Evolutionary conservation across 768 basidiomycete species (phyloP).

Genomic region (Calocybe indica): DNA sequence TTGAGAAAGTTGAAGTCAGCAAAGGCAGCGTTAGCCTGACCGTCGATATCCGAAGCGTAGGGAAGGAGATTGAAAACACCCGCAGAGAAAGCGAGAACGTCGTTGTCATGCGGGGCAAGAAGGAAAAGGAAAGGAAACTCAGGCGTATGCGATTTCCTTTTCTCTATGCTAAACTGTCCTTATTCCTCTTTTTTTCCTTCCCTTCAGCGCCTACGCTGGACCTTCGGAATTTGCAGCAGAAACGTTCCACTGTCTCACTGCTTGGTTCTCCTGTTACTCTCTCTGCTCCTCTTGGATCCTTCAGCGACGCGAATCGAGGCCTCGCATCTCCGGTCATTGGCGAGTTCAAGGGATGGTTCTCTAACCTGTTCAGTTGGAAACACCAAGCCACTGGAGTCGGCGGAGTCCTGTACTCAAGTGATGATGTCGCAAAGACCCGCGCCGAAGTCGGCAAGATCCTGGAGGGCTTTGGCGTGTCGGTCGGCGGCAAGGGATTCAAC

Average conservation of each 20-base stretch:
- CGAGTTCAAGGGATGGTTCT: conserved; percentile 92
- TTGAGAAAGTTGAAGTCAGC: conserved; percentile 26
- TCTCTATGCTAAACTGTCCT: conserved; percentile 1
- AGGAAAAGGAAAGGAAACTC: conserved; percentile 45
- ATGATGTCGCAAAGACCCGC: conserved; percentile 56
- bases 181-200: conserved; percentile 5
- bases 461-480: conserved; percentile 54
- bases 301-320: conserved; percentile 26
- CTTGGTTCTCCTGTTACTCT: conserved; percentile 45
- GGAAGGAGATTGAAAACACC: conserved; percentile 37
- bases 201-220: conserved; percentile 52
- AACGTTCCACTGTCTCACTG: conserved; percentile 36
- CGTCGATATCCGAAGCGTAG: conserved; percentile 20
- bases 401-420: conserved; percentile 47
- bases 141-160: conserved; percentile 36
- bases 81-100: conserved; percentile 19
- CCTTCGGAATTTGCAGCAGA: conserved; percentile 38
- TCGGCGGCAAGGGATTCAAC: conserved; percentile 28
- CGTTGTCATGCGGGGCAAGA: conserved; percentile 26
- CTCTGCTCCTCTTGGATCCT: conserved; percentile 30
- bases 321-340: conserved; percentile 69
- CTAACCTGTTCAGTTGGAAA: conserved; percentile 93
- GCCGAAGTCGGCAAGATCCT: conserved; percentile 59
- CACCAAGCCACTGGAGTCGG: conserved; percentile 35
- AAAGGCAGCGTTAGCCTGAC: conserved; percentile 18